A percentile compares a stretch with the other conserved stretches of the same genome.
These are phyloP conservation scores for Tricholoma bakamatsutake DNA, from an alignment of 768 basidiomycete species.

Conservation along the genomic window DNA sequence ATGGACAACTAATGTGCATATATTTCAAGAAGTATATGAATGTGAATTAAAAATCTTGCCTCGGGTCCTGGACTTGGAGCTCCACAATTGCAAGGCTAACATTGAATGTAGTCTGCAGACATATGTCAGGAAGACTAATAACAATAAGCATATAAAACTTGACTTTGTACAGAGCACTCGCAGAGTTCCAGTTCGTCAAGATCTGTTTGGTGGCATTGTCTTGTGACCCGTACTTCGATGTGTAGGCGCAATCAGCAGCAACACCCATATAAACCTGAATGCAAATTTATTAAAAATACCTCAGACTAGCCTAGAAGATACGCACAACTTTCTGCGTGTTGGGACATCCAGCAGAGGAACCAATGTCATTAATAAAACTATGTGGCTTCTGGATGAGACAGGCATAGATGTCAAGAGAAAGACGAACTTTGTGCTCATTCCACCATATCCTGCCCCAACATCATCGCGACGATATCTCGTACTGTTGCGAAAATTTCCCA, in stretches of 20 bases:
- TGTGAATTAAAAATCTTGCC: constrained; percentile 25
- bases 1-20: constrained; percentile 49
- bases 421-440: constrained; percentile 50
- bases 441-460: constrained; percentile 45
- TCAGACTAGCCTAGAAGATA: constrained; percentile 2
- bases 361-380: constrained; percentile 69
- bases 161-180: constrained; percentile 66
- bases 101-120: constrained; percentile 64
- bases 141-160: not conserved
- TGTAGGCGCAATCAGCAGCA: constrained; percentile 83
- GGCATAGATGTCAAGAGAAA: not conserved
- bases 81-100: constrained; percentile 80
- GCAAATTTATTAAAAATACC: constrained; percentile 1
- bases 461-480: constrained; percentile 45
- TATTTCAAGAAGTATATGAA: not conserved
- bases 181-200: constrained; percentile 75
- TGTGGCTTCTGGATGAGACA: constrained; percentile 2
- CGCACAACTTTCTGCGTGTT: constrained; percentile 62
- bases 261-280: constrained; percentile 72
- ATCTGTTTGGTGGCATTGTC: constrained; percentile 70
- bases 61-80: constrained; percentile 60
- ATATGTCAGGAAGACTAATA: not conserved
- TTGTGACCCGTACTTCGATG: constrained; percentile 52
- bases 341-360: constrained; percentile 66
- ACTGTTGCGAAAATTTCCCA: constrained; percentile 29